These are phyloP conservation scores for Nakaseomyces nivariensis DNA, from an alignment of 1,139 yeast species.

Conservation along the genomic window DNA sequence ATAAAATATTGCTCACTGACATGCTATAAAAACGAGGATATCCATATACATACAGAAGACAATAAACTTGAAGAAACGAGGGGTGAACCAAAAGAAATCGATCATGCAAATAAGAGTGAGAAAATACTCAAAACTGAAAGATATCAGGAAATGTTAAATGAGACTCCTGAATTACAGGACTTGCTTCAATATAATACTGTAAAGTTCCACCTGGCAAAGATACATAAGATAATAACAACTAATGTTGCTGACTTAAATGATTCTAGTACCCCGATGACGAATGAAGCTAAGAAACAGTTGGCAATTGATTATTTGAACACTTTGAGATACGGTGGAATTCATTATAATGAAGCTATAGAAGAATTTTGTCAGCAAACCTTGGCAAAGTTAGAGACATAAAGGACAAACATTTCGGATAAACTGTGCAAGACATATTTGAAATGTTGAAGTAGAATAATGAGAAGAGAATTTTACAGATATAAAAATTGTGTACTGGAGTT, in stretches of 20 bases:
- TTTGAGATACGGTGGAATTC: constrained; percentile 28
- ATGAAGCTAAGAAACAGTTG: constrained; percentile 21
- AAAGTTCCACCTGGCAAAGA: constrained; percentile 27
- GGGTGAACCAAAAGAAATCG: constrained; percentile 1
- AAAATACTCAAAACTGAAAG: constrained; percentile 8
- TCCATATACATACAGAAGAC: constrained; percentile 32
- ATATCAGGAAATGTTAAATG: constrained; percentile 13
- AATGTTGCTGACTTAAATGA: constrained; percentile 14
- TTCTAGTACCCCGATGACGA: constrained; percentile 11
- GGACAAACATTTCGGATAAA: not conserved
- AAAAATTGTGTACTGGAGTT: no score
- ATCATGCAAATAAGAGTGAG: not conserved
- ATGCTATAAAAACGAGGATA: constrained; percentile 43
- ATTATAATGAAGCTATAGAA: constrained; percentile 29
- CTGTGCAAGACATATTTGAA: no score
- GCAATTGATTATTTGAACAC: constrained; percentile 29
- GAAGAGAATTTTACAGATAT: no score
- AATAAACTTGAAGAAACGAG: not conserved
- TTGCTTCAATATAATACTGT: constrained; percentile 28
- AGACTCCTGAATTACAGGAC: constrained; percentile 19
- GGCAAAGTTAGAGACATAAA: constrained; percentile 3
- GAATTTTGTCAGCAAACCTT: constrained; percentile 25
- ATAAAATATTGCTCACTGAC: constrained; percentile 42
- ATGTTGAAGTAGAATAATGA: no score
- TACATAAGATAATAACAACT: constrained; percentile 21